Conservation (phyloP, 192 early-diverging fungal genomes). For the Lunasporangiospora selenospora region DNA sequence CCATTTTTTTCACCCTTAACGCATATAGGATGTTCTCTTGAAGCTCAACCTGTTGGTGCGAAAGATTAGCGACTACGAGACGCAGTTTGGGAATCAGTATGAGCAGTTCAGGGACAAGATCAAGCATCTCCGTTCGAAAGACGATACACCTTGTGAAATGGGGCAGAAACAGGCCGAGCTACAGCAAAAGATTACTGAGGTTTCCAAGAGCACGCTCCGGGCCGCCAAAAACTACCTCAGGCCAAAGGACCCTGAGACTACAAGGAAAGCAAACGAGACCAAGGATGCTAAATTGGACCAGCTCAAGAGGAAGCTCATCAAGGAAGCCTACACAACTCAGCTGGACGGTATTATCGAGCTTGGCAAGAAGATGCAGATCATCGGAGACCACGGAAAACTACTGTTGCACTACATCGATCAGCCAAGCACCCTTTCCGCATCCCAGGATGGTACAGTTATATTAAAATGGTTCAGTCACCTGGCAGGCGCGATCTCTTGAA, state of each 20-base stretch:
- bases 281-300: conserved; percentile 25
- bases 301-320: conserved; percentile 45
- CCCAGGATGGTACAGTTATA: conserved; percentile 30
- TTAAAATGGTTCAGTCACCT: no score
- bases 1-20: not conserved
- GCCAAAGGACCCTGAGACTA: conserved; percentile 30
- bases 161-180: conserved; percentile 29
- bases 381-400: conserved; percentile 45
- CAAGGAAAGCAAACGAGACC: conserved; percentile 10
- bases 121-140: conserved; percentile 32
- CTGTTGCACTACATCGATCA: conserved; percentile 32
- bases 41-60: conserved; percentile 44
- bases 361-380: conserved; percentile 50
- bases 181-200: conserved; percentile 17
- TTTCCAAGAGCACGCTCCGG: conserved; percentile 22
- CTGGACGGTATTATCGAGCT: conserved; percentile 45
- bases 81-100: conserved; percentile 36
- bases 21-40: conserved; percentile 29
- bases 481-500: no score
- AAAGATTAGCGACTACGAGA: conserved; percentile 47
- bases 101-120: conserved; percentile 40
- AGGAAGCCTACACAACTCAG: conserved; percentile 34
- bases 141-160: conserved; percentile 40
- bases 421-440: not conserved
- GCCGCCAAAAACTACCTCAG: conserved; percentile 16